Conservation (phyloP, 768 basidiomycete genomes). For the Panaeolus papilionaceus region DNA sequence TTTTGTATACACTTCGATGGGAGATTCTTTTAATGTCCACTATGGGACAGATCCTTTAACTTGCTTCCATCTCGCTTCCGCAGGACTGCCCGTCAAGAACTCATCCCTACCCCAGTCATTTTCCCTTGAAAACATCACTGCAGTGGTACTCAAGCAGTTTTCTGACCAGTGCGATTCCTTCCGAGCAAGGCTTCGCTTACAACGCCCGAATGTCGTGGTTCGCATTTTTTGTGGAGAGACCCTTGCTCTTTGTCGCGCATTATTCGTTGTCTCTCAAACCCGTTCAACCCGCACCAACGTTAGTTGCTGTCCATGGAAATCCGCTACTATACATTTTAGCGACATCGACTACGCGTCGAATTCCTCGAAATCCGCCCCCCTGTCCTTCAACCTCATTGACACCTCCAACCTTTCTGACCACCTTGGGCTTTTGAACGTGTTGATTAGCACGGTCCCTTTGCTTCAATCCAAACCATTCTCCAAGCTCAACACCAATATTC, state of each 20-base stretch:
- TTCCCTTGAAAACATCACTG: constrained; percentile 32
- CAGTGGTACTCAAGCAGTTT: constrained; percentile 41
- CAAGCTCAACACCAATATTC: constrained; percentile 49
- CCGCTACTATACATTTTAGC: not conserved
- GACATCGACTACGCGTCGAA: constrained; percentile 33
- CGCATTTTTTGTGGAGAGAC: constrained; percentile 50
- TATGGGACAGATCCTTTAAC: constrained; percentile 50
- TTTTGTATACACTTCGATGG: constrained; percentile 47
- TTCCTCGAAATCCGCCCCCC: constrained; percentile 34
- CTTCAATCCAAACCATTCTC: constrained; percentile 36
- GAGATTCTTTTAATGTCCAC: constrained; percentile 46
- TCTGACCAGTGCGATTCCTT: constrained; percentile 38
- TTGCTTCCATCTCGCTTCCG: constrained; percentile 47
- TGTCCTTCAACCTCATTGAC: constrained; percentile 51
- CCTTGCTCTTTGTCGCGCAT: constrained; percentile 42
- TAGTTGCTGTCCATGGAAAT: not conserved
- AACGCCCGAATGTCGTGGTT: constrained; percentile 31
- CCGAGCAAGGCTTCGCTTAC: constrained; percentile 22
- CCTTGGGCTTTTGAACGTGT: constrained; percentile 52
- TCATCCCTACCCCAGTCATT: constrained; percentile 11
- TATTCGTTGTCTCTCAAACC: constrained; percentile 25
- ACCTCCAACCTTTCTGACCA: constrained; percentile 58
- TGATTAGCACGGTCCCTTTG: constrained; percentile 45
- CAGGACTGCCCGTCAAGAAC: constrained; percentile 29
- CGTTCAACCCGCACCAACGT: not conserved